Percentiles rank a stretch among this genome's conserved stretches.
Conservation (phyloP, 768 basidiomycete species). For the Imleria badia region DNA sequence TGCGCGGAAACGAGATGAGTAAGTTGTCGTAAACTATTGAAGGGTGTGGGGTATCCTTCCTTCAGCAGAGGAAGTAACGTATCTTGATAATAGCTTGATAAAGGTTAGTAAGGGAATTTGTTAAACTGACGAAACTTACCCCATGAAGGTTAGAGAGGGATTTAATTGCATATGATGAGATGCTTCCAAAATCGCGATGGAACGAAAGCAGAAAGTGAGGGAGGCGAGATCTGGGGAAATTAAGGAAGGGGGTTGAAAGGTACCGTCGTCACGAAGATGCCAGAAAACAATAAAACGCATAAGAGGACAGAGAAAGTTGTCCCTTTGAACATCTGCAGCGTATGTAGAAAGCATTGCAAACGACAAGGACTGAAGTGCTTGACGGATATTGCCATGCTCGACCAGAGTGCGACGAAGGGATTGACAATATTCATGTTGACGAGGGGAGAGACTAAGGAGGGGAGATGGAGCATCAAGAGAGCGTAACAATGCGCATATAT, state of each 20-base stretch:
- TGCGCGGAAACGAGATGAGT: not conserved
- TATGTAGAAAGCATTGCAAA: not conserved
- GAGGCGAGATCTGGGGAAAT: not conserved
- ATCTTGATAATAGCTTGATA: not conserved
- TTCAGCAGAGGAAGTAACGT: not conserved
- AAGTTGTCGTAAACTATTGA: not conserved
- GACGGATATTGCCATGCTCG: too few species aligned
- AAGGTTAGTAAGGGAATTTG: not conserved
- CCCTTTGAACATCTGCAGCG: not conserved
- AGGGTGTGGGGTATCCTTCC: not conserved
- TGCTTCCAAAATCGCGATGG: not conserved
- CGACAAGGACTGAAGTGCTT: too few species aligned
- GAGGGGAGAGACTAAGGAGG: not conserved
- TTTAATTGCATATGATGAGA: not conserved
- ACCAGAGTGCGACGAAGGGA: too few species aligned
- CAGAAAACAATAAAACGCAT: not conserved
- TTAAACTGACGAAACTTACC: not conserved
- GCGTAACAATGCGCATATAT: not conserved
- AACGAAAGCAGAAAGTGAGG: not conserved
- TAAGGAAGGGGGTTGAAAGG: not conserved
- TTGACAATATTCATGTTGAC: not conserved
- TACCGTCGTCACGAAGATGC: conserved; percentile 1
- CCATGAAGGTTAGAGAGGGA: not conserved
- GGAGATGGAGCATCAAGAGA: not conserved
- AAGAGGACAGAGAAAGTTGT: not conserved